Evolutionary conservation across 2,329 filamentous ascomycete species (phyloP), one percentile per base, ranked within the genome.

Genomic region (Mycosphaerelloides madeirae): DNA sequence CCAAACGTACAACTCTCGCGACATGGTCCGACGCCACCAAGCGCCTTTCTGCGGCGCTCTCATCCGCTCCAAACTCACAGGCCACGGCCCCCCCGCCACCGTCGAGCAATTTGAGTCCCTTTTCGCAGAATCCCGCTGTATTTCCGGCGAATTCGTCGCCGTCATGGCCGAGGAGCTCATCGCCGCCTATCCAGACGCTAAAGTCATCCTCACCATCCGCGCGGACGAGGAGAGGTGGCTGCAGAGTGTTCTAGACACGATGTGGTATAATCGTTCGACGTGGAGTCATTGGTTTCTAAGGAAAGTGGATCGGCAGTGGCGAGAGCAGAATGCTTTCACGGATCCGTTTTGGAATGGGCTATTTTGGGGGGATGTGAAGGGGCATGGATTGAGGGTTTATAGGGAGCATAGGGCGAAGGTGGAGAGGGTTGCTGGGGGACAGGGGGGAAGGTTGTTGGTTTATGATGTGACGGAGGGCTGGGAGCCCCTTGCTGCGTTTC

Each of bases 101-200:
- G 9, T 38, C 34, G 41, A 38, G 19, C 33, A 38, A 32, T 38
- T 44, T 13, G 34, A 44, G 29, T 44, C 41, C 6, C 16, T 38
- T 14, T 44, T 31, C 28, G 34, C 16, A 8, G 41, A 38, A 6
- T 18, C 32, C 28, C 6, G 9, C 11, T 25, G 28, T 19, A 38
- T 44, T n/a, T 44, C 41, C 20, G 41, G 41, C 8, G 41, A 44
- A 22, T 38, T 31, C 18, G 34, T 44, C 13, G 19, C 22, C 7
- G 13, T 18, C 28, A 38, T 38, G 41, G 61, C 56, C 1, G 55
- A 57, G 20, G 66, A 70, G 31, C 46, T 70, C 3, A 51, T 62
- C 12, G 35, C 47, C 55, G 78, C 80, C 12, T 85, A 85, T 59
- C 81, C 82, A 1, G 78, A 84, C 41, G 82, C 81, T 44, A 84